phyloP scores from a whole-genome alignment of 148 eudicot genomes.

The Nyssa sinensis region DNA sequence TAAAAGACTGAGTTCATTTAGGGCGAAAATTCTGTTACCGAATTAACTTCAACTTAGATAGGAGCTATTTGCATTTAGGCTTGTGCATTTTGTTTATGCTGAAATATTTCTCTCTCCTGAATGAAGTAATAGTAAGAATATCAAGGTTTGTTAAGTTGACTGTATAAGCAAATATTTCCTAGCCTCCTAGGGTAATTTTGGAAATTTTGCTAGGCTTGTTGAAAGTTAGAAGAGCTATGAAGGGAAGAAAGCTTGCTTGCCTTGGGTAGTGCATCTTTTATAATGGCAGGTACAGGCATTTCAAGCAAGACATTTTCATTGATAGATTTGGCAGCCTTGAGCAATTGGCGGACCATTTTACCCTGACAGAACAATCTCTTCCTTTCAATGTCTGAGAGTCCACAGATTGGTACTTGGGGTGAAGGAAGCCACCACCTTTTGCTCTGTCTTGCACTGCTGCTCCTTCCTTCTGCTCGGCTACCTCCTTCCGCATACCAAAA shows the following conservation, averaged over 20 bases:
- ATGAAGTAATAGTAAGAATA: not conserved
- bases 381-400: conserved; percentile 75
- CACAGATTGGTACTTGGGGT: conserved; percentile 75
- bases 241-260: conserved; percentile 30
- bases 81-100: not conserved
- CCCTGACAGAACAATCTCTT: conserved; percentile 73
- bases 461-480: conserved; percentile 67
- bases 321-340: conserved; percentile 93
- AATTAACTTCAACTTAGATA: not conserved
- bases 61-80: conserved; percentile 5
- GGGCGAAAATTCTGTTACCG: not conserved
- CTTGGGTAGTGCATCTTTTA: conserved; percentile 81
- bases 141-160: not conserved
- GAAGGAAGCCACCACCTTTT: conserved; percentile 96
- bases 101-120: not conserved
- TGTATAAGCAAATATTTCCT: not conserved
- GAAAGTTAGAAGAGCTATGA: not conserved
- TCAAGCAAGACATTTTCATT: conserved; percentile 70
- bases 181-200: too few species aligned
- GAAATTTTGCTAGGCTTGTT: not conserved
- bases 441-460: conserved; percentile 59
- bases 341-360: conserved; percentile 75
- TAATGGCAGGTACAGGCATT: conserved; percentile 63
- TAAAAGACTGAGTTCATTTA: not conserved
- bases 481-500: conserved; percentile 91